Evolutionary conservation across 768 basidiomycete species (phyloP), one percentile per base, ranked within the genome.

Genomic region (Zangia roseola): DNA sequence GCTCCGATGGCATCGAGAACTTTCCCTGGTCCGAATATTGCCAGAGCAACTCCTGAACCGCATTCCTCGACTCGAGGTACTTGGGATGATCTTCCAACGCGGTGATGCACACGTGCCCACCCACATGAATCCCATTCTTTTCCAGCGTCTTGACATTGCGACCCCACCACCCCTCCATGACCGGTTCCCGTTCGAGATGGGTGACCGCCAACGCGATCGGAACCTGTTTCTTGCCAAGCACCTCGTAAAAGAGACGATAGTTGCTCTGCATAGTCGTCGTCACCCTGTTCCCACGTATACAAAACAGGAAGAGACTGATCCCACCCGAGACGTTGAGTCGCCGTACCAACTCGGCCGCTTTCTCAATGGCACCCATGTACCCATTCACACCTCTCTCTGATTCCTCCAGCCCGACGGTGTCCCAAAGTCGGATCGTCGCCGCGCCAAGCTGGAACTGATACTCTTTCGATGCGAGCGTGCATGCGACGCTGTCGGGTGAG

Each of bases 131-230:
- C 20, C 61, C 55, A 1, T 41, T 47, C 2, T 31, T 14, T 40
- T 53, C 47, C 25, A 69, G 58, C 17, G n/a, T 54, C 33, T 24
- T 50, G 40, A 19, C n/a, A 23, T 69, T 67, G 28, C 60, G 55
- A 3, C 25, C 21, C 69, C 68, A 69, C 68, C 69, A 69, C 7
- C 44, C 47, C 20, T 69, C 65, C 68, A 70, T 69, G 37, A 41
- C 36, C 1, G 2, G 23, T 33, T 69, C 68, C 2, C 62, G 48
- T 43, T 73, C 74, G 5, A 76, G 62, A 21, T 73, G 69, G 0
- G 72, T 75, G 10, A 76, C 53, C 20, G 64, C 71, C 16, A 76
- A 44, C 4, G 70, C 62, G 31, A 69, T 65, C 17, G 74, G 75
- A 12, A 75, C 74, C 26, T 62, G 47, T 25, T 51, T 52, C 43